Evolutionary conservation across 2,329 filamentous ascomycete species (phyloP).

Genomic region (Botrytis aclada): DNA sequence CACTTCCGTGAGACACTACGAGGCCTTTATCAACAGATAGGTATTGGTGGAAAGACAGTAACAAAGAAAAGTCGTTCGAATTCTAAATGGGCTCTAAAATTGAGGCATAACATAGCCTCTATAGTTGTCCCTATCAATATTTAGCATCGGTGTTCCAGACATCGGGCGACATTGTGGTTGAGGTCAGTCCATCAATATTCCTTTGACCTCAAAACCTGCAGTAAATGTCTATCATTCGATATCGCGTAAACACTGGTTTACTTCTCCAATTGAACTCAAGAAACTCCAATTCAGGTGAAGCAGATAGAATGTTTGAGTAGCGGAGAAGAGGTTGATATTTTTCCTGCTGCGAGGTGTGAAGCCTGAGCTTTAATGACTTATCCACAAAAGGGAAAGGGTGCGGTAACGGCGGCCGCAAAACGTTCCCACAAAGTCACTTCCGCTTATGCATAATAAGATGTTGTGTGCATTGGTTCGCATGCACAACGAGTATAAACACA

Average conservation of each 20-base stretch:
- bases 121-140: neutral
- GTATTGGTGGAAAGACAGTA: neutral
- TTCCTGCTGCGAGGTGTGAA: neutral
- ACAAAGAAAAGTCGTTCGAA: neutral
- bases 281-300: neutral
- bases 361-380: neutral
- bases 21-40: neutral
- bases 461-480: neutral
- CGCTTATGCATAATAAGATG: neutral
- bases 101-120: neutral
- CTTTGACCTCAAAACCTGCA: neutral
- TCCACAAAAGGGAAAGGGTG: neutral
- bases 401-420: neutral
- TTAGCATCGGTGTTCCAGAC: neutral
- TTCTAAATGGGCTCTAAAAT: neutral
- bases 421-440: neutral
- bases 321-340: neutral
- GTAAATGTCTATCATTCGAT: neutral
- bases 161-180: neutral
- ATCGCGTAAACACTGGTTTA: neutral
- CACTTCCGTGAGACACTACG: neutral
- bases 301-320: neutral
- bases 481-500: neutral
- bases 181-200: neutral
- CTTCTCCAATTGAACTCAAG: neutral